Evolutionary conservation across 805 yeast species (phyloP), one percentile per base, ranked within the genome.

Genomic region (Debaryomyces tyrocola): DNA sequence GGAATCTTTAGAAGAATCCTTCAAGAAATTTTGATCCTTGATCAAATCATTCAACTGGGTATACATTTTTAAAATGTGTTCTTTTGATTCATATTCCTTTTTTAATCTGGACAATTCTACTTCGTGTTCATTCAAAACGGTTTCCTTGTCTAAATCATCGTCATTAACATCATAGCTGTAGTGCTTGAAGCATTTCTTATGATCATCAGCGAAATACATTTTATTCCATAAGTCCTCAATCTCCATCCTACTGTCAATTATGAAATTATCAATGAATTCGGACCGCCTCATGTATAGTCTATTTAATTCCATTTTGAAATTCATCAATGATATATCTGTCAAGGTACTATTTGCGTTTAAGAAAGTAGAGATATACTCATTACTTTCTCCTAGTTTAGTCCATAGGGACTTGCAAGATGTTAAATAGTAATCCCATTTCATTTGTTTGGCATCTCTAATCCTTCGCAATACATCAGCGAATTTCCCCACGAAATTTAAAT

Each of bases 1-100:
- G 0, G 97, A 83, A 61, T 92, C 94, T 56, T 82, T 84, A 1
- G 86, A 78, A 4, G 94, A 82, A 50, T 82, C 85, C 33, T 77
- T 84, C 33, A 94, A 74, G 40, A 78, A 78, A 1, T 62, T 52
- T 49, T 85, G 86, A 52, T 89, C 95, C 11, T 70, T 64, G 35
- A 82, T 62, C 20, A 90, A 63, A 2, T 73, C 76, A 37, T 78
- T 70, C 51, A 87, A 75, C 38, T 77, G 79, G 4, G 77, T 73
- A 27, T 86, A 78, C n/a, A 79, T 63, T 10, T 70, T 66, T 36
- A 90, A 64, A 6, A 89, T 69, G 0, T 84, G 83, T 50, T 76
- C 75, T 49, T 82, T 75, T 4, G 73, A 62, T 18, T 73, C 74
- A 37, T 75, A 72, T 43, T 83, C 80, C 3, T 59, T 60, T 44